Evolutionary conservation across 139 green algal genomes (phyloP).

Genomic region (Trebouxia sp.): DNA sequence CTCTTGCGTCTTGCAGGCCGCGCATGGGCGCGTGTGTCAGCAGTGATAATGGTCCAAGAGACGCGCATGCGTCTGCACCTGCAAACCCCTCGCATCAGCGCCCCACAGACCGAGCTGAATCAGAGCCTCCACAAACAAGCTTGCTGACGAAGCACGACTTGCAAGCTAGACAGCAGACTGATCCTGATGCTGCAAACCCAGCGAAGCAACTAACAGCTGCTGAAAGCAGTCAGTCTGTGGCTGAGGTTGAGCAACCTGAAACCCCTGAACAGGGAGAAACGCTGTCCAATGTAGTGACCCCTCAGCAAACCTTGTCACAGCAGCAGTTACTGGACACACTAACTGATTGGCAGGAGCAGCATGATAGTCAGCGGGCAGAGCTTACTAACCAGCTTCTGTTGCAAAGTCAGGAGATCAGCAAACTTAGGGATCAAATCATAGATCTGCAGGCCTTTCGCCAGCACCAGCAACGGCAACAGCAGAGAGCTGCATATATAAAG

Average conservation of each 20-base stretch:
- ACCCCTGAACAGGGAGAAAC: background rate
- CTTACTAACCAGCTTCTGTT: background rate
- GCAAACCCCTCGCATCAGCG: too few relatives aligned
- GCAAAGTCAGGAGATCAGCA: constrained; percentile 3
- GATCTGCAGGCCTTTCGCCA: constrained; percentile 1
- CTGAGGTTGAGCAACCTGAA: background rate
- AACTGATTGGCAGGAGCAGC: background rate
- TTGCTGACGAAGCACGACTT: too few relatives aligned
- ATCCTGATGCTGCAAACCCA: background rate
- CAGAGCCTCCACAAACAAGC: too few relatives aligned
- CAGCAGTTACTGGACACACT: background rate
- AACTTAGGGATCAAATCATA: constrained; percentile 5
- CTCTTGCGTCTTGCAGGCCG: too few relatives aligned
- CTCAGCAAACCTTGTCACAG: background rate
- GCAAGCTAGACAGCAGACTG: background rate
- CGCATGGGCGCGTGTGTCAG: background rate
- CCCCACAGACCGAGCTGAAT: too few relatives aligned
- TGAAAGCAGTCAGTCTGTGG: too few relatives aligned
- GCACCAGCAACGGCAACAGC: background rate
- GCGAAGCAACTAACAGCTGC: too few relatives aligned
- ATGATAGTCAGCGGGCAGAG: background rate
- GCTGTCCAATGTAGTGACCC: too few relatives aligned
- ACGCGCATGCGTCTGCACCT: too few relatives aligned
- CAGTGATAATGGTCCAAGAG: too few relatives aligned
- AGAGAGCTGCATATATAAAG: background rate